Conservation (phyloP, 169 alveolate genomes). For the Eimeria maxima region DNA sequence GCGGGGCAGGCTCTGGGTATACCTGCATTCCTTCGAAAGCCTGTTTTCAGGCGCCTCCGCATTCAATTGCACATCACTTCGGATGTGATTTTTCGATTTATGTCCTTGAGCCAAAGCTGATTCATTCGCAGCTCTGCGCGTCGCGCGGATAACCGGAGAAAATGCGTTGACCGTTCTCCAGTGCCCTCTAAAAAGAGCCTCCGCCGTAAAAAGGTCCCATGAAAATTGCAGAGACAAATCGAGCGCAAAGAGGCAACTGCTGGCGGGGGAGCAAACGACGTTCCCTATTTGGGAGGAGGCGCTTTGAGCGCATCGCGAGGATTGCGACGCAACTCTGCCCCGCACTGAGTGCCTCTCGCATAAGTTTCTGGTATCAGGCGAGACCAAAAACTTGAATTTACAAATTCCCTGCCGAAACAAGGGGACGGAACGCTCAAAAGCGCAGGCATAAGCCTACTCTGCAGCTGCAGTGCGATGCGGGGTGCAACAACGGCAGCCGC, state of each 20-base stretch:
- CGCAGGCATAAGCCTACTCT: constrained; percentile 32
- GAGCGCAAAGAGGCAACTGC: constrained; percentile 57
- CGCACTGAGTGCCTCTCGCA: constrained; percentile 73
- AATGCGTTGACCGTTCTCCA: constrained; percentile 19
- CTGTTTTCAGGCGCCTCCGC: constrained; percentile 67
- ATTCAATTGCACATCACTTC: constrained; percentile 72
- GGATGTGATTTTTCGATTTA: constrained; percentile 19
- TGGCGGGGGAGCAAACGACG: constrained; percentile 71
- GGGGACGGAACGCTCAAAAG: constrained; percentile 20
- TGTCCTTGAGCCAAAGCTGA: constrained; percentile 70
- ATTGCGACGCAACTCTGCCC: constrained; percentile 79
- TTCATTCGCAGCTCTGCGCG: constrained; percentile 72
- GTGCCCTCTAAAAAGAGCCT: constrained; percentile 53
- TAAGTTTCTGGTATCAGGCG: constrained; percentile 38
- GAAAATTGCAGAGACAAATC: constrained; percentile 31
- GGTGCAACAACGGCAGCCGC: constrained; percentile 80
- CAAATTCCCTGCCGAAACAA: constrained; percentile 56
- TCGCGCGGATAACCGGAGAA: constrained; percentile 53
- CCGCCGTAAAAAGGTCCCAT: constrained; percentile 71
- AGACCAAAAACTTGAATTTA: constrained; percentile 59
- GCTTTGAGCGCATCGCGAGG: constrained; percentile 72
- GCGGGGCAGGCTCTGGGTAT: constrained; percentile 80
- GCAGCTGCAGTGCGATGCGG: constrained; percentile 72
- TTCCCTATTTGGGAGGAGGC: constrained; percentile 79
- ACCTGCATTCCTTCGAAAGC: constrained; percentile 78